Base-by-base conservation (phyloP, 345 rosid species). In the Streptanthus diversifolius region DNA sequence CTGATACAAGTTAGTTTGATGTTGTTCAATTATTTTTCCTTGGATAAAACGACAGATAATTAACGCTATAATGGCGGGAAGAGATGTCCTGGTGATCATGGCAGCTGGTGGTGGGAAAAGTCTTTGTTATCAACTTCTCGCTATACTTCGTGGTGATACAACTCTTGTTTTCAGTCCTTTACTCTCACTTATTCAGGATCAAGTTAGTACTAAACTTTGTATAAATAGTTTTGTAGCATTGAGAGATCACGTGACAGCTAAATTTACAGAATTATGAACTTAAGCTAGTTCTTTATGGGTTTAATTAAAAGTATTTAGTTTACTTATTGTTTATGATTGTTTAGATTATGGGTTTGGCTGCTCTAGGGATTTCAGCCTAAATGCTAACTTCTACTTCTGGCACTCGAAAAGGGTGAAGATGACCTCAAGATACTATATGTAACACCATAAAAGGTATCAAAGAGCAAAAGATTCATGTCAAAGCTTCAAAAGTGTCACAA, bases 71-170 rank as follows among this genome's bases (percentile, higher is more conserved):
- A 85, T 88, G 96, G 81, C 91, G 58, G 89, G 87, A 74, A 83
- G 86, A 70, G 95, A 93, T 82, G 95, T 89, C 27, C 77, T 93
- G 55, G 96, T 93, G 63, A 91, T 93, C 78, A 93, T 89, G 98
- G 97, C 98, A 61, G 95, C 97, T 19, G 97, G 98, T 75, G 95
- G 98, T 17, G 98, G 98, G 72, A 93, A 93, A 85, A 93, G 98
- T 80, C 90, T 93, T 24, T 93, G 97, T 69, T 93, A 93, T 79
- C 97, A 91, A 77, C 98, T 93, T 75, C 98, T 96, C 0, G 90
- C 97, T 36, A 57, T 93, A 39, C 90, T 89, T 73, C 84, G 78
- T 43, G 79, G 81, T 47, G 96, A 96, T 51, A 75, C 90, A 70
- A 82, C 87, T 40, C 95, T 93, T 64, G 97, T 93, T 80, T 85